phyloP scores from a whole-genome alignment of 78 protist genomes.

The Dictyostelium intermedium region DNA sequence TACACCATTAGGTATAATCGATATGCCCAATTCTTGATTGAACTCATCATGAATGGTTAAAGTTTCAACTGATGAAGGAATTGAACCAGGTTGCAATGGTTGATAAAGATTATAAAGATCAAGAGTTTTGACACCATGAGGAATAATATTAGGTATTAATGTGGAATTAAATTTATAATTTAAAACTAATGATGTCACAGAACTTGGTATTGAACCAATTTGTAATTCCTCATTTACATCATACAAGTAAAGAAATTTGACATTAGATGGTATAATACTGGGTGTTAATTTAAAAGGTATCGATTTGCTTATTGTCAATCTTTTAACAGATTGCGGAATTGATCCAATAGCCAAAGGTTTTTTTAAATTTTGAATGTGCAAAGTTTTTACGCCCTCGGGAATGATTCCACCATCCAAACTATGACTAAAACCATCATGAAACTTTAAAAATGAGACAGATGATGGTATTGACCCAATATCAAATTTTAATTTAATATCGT shows the following conservation, averaged over 20 bases:
- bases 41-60: too few relatives aligned
- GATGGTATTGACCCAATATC: not conserved
- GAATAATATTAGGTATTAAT: too few relatives aligned
- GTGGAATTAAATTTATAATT: too few relatives aligned
- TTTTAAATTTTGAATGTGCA: not conserved
- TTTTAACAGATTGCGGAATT: not conserved
- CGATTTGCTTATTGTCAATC: not conserved
- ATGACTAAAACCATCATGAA: not conserved
- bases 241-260: not conserved
- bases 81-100: too few relatives aligned
- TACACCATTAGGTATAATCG: not conserved
- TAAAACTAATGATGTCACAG: not conserved
- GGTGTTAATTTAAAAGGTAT: not conserved
- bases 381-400: not conserved
- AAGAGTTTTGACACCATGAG: too few relatives aligned
- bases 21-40: too few relatives aligned
- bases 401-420: not conserved
- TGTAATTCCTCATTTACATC: not conserved
- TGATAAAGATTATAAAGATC: too few relatives aligned
- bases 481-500: too few relatives aligned
- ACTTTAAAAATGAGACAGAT: not conserved
- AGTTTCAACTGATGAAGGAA: too few relatives aligned
- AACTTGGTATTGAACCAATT: not conserved
- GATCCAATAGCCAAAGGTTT: not conserved
- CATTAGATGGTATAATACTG: not conserved